These are phyloP conservation scores for Poa annua DNA, from an alignment of 176 grass and related monocot genomes.

Conservation along the genomic window DNA sequence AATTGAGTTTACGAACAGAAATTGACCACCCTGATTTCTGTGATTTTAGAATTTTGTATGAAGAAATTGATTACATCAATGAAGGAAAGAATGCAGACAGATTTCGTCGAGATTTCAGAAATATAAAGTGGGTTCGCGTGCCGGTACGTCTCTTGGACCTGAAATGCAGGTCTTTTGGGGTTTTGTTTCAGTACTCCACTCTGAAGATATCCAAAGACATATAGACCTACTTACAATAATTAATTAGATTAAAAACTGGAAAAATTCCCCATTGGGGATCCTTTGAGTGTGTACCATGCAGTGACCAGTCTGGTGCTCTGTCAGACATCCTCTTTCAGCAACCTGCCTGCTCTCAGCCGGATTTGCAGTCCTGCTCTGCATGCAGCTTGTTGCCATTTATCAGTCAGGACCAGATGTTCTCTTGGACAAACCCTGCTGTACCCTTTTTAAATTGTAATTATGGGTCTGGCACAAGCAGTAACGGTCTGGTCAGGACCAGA, in stretches of 20 bases:
- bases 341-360: background rate
- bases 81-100: conserved; percentile 98
- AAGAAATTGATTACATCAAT: conserved; percentile 99
- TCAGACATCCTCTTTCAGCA: background rate
- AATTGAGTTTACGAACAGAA: conserved; percentile 16
- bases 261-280: conserved; percentile 26
- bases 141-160: conserved; percentile 72
- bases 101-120: conserved; percentile 99
- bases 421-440: background rate
- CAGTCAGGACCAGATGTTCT: background rate
- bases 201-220: background rate
- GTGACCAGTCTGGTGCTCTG: background rate
- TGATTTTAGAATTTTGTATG: conserved; percentile 86
- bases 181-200: conserved; percentile 38
- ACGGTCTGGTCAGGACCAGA: background rate
- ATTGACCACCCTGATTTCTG: conserved; percentile 20
- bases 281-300: background rate
- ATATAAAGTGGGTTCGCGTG: conserved; percentile 93
- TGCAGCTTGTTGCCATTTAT: background rate
- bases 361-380: background rate
- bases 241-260: conserved; percentile 14
- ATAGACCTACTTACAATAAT: background rate
- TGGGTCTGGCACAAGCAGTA: background rate
- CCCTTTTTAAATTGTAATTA: conserved; percentile 11
- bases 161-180: conserved; percentile 24